Percentiles rank a stretch among this genome's conserved stretches.
Evolutionary conservation across 2,329 filamentous ascomycete genomes (phyloP).

Genomic region (Thermoascus crustaceus): DNA sequence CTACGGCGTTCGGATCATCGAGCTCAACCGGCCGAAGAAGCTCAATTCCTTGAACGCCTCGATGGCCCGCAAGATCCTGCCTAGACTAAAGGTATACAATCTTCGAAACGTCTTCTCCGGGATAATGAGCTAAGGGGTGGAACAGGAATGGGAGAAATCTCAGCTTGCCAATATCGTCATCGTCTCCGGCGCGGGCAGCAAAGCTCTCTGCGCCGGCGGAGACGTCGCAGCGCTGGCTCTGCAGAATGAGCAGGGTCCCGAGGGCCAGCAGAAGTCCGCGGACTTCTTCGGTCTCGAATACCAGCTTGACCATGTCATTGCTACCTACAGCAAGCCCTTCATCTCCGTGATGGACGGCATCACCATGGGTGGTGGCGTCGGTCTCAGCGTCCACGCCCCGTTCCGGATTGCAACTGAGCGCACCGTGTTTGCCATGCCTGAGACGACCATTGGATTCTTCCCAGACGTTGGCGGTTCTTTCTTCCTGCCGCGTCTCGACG

Average conservation of each 20-base stretch:
- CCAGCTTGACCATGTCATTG: constrained; percentile 88
- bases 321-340: constrained; percentile 87
- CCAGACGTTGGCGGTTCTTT: constrained; percentile 95
- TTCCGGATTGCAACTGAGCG: constrained; percentile 94
- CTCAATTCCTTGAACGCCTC: constrained; percentile 87
- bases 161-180: constrained; percentile 88
- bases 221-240: constrained; percentile 74
- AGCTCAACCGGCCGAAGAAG: constrained; percentile 89
- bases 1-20: constrained; percentile 83
- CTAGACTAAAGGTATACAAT: constrained; percentile 56
- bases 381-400: constrained; percentile 86
- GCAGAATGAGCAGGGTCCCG: constrained; percentile 57
- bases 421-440: constrained; percentile 95
- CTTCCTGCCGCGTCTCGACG: constrained; percentile 86
- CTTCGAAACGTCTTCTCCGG: background rate
- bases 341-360: constrained; percentile 95
- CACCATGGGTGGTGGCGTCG: constrained; percentile 97
- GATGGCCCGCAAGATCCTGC: constrained; percentile 91
- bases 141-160: constrained; percentile 82
- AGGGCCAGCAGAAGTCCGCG: constrained; percentile 65
- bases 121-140: constrained; percentile 9
- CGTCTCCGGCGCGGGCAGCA: constrained; percentile 79
- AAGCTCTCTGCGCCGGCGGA: constrained; percentile 86
- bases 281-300: constrained; percentile 95
- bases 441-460: constrained; percentile 98